Conservation (phyloP, 2,329 filamentous ascomycete species). For the Colletotrichum lentis region DNA sequence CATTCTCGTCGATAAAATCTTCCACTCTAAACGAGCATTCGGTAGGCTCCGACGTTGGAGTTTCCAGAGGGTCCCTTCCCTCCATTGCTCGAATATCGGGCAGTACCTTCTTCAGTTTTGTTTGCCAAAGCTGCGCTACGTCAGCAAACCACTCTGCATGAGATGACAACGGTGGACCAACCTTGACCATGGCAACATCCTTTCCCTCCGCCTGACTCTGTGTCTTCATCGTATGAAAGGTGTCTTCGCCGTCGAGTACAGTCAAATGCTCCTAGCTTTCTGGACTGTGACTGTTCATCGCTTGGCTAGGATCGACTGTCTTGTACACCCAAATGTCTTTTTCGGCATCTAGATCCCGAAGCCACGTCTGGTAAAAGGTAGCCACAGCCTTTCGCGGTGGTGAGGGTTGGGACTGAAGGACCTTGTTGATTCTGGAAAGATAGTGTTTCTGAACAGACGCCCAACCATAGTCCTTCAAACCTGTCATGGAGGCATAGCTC, state of each 20-base stretch:
- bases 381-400: background rate
- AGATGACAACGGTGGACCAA: background rate
- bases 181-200: background rate
- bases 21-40: background rate
- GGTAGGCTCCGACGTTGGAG: background rate
- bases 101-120: background rate
- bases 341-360: background rate
- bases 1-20: background rate
- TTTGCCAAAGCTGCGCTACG: background rate
- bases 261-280: conserved; percentile 5
- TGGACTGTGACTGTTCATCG: background rate
- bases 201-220: background rate
- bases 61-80: background rate
- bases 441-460: background rate
- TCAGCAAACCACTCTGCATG: background rate
- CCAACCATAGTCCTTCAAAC: background rate
- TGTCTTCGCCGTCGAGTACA: background rate
- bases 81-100: background rate
- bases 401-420: background rate
- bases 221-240: background rate
- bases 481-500: background rate
- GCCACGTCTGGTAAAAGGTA: background rate
- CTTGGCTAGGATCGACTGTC: background rate
- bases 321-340: background rate
- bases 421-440: background rate